These are phyloP conservation scores for Nyssa sinensis DNA, from an alignment of 148 eudicot genomes.

Conservation along the genomic window DNA sequence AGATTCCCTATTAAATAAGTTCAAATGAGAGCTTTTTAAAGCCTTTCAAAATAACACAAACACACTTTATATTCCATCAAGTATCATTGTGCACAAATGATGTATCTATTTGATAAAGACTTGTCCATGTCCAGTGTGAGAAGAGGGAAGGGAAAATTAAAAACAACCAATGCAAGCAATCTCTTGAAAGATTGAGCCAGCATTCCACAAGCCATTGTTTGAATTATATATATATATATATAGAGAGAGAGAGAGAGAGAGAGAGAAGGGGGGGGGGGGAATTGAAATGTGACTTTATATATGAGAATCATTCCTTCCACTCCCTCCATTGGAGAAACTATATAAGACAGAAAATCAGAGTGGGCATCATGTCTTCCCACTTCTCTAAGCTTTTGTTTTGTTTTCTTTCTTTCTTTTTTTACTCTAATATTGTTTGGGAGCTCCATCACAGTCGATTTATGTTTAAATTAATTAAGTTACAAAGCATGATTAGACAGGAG, in stretches of 20 bases:
- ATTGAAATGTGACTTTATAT: too few species aligned
- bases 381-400: background rate
- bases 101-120: conserved; percentile 12
- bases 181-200: background rate
- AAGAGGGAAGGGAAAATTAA: background rate
- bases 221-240: too few species aligned
- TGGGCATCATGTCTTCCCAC: conserved; percentile 18
- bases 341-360: background rate
- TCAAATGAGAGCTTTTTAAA: conserved; percentile 16
- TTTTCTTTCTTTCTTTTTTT: too few species aligned
- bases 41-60: background rate
- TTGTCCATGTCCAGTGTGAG: background rate
- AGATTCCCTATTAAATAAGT: conserved; percentile 10
- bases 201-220: background rate
- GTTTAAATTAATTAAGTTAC: background rate
- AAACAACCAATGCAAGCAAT: background rate
- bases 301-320: background rate
- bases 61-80: conserved; percentile 18
- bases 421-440: background rate
- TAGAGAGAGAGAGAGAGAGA: too few species aligned
- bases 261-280: too few species aligned
- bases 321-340: conserved; percentile 10
- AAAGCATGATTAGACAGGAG: conserved; percentile 26
- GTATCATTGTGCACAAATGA: conserved; percentile 13
- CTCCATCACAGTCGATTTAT: background rate